Conservation (phyloP, 805 yeast species). For the Candida fluviatilis region DNA sequence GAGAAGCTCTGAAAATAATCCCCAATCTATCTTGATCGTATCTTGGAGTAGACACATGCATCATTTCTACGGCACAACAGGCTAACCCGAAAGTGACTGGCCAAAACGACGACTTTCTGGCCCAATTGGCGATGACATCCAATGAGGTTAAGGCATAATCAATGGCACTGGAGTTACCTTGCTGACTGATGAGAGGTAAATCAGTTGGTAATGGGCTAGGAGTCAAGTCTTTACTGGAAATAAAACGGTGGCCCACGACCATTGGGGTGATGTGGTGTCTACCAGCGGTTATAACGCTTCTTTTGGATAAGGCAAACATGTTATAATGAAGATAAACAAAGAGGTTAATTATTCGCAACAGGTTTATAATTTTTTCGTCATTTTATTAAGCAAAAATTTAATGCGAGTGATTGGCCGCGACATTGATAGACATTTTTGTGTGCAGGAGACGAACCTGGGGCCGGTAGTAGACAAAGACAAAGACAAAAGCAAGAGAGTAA, state of each 20-base stretch:
- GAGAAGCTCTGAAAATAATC: conserved; percentile 89
- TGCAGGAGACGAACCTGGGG: not conserved
- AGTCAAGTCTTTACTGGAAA: conserved; percentile 41
- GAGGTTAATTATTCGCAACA: not conserved
- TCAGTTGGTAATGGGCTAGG: conserved; percentile 58
- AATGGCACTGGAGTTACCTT: conserved; percentile 49
- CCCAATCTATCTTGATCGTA: conserved; percentile 92
- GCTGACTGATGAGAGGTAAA: conserved; percentile 65
- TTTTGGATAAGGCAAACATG: conserved; percentile 28
- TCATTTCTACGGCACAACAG: conserved; percentile 93
- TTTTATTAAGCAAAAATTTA: conserved; percentile 33
- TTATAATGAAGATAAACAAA: conserved; percentile 2
- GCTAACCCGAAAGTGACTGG: conserved; percentile 91
- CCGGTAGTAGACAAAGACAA: not conserved
- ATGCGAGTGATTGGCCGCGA: conserved; percentile 30
- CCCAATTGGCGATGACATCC: conserved; percentile 86
- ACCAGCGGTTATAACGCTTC: conserved; percentile 19
- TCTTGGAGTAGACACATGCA: conserved; percentile 89
- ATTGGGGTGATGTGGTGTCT: conserved; percentile 13
- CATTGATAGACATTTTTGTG: too few relatives aligned
- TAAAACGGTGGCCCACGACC: conserved; percentile 19
- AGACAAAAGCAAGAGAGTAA: not conserved
- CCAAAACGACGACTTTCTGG: conserved; percentile 88
- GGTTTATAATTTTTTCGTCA: conserved; percentile 4
- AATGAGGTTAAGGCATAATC: conserved; percentile 81